Conservation (phyloP, 352 stramenopile genomes). For the Peronospora farinosa region DNA sequence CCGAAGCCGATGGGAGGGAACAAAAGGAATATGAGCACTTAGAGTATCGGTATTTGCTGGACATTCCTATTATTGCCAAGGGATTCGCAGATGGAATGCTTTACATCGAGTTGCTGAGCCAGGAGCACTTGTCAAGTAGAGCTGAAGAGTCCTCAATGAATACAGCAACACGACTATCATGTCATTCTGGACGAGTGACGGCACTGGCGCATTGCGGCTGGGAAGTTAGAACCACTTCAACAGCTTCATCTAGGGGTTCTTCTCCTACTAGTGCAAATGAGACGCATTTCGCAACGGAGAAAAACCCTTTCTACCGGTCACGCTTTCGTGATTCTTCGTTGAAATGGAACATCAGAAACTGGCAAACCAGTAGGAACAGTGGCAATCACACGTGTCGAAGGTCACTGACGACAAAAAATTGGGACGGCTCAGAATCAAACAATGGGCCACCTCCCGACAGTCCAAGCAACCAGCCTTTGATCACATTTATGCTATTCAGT, state of each 20-base stretch:
- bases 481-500: constrained; percentile 67
- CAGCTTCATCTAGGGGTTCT: background rate
- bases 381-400: background rate
- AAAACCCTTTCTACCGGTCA: constrained; percentile 60
- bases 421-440: background rate
- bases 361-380: constrained; percentile 21
- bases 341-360: constrained; percentile 31
- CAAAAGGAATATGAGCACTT: constrained; percentile 2
- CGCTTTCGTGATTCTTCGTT: constrained; percentile 32
- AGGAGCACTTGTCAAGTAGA: constrained; percentile 20
- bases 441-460: background rate
- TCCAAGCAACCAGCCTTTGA: constrained; percentile 10
- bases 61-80: constrained; percentile 50
- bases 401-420: constrained; percentile 2
- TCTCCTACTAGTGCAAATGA: constrained; percentile 4
- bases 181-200: constrained; percentile 40
- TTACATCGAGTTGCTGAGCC: constrained; percentile 22
- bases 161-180: constrained; percentile 17
- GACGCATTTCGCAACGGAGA: constrained; percentile 34
- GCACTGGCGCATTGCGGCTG: constrained; percentile 47
- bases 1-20: constrained; percentile 5
- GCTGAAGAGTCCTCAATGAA: constrained; percentile 2
- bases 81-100: constrained; percentile 47
- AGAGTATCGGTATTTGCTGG: constrained; percentile 37
- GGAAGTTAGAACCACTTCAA: constrained; percentile 5